These are phyloP conservation scores for Ceratobasidium sp. DNA, from an alignment of 1,284 basidiomycete species.

Conservation along the genomic window DNA sequence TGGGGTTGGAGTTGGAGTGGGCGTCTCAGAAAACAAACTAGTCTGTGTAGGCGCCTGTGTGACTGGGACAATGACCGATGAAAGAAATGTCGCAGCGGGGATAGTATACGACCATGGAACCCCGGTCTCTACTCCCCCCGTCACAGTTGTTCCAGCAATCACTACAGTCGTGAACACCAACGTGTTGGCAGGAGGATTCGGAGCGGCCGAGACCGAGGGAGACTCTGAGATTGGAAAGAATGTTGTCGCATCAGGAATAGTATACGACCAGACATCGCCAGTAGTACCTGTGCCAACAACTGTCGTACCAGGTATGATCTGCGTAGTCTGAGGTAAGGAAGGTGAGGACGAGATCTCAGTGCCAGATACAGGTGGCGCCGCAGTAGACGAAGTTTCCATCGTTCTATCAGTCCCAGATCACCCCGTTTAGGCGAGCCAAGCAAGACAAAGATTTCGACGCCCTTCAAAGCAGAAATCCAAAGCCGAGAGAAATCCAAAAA, in stretches of 20 bases:
- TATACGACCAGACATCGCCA: conserved; percentile 45
- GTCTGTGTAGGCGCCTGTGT: background rate
- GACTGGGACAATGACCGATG: conserved; percentile 25
- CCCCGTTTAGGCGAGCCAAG: background rate
- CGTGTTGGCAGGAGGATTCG: background rate
- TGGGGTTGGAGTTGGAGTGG: background rate
- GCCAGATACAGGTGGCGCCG: conserved; percentile 10
- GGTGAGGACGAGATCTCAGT: background rate
- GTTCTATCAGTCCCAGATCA: conserved; percentile 3
- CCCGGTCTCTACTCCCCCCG: conserved; percentile 31
- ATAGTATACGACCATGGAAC: conserved; percentile 45
- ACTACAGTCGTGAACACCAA: conserved; percentile 6
- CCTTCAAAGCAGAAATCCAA: background rate
- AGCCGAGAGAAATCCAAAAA: background rate
- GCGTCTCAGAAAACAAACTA: background rate
- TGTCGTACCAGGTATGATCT: conserved; percentile 39
- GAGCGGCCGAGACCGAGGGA: conserved; percentile 6
- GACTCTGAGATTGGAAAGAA: conserved; percentile 9
- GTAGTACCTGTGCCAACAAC: conserved; percentile 33
- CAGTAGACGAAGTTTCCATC: conserved; percentile 20
- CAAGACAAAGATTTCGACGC: background rate
- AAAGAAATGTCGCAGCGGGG: conserved; percentile 23
- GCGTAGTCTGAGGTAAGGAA: background rate
- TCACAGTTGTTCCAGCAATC: conserved; percentile 26
- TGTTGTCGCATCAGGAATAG: conserved; percentile 18